A percentile compares a stretch with the other conserved stretches of the same genome.
Conservation (phyloP, 2,329 filamentous ascomycete species). For the Anthostomella pinea region DNA sequence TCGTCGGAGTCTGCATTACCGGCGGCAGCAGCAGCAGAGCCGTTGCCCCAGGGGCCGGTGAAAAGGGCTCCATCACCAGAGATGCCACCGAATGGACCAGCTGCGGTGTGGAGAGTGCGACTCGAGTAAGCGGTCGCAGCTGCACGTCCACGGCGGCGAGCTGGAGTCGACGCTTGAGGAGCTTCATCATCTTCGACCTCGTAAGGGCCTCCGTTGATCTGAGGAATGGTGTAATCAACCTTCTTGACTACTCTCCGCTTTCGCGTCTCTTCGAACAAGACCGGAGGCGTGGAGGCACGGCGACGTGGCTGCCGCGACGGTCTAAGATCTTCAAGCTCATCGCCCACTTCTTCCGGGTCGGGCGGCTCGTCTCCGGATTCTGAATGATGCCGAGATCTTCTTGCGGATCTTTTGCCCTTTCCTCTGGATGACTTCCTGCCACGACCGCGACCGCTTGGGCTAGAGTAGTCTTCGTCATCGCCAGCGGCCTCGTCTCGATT, state of each 20-base stretch:
- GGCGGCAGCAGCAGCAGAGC: constrained; percentile 43
- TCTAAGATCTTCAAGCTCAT: constrained; percentile 62
- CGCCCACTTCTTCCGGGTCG: constrained; percentile 62
- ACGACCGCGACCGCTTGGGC: constrained; percentile 48
- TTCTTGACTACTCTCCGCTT: constrained; percentile 59
- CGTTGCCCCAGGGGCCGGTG: constrained; percentile 70
- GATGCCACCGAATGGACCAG: constrained; percentile 88
- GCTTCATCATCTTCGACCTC: constrained; percentile 78
- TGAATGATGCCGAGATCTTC: constrained; percentile 45
- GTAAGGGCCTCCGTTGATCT: constrained; percentile 66
- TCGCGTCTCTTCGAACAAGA: constrained; percentile 57
- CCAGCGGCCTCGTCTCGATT: no score
- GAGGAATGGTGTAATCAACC: constrained; percentile 84
- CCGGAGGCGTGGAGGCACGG: constrained; percentile 47
- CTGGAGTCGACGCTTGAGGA: constrained; percentile 64
- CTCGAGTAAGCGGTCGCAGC: constrained; percentile 64
- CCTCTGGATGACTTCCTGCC: constrained; percentile 40
- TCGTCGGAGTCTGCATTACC: constrained; percentile 90
- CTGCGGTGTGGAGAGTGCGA: constrained; percentile 81
- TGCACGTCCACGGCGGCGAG: constrained; percentile 62
- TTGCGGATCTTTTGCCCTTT: constrained; percentile 41
- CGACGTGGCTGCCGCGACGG: constrained; percentile 49
- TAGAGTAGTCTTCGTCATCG: constrained; percentile 42
- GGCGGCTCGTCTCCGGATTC: constrained; percentile 58
- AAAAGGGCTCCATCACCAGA: constrained; percentile 70